These are phyloP conservation scores for Penicillium italicum DNA, from an alignment of 2,329 filamentous ascomycete species.

Conservation along the genomic window DNA sequence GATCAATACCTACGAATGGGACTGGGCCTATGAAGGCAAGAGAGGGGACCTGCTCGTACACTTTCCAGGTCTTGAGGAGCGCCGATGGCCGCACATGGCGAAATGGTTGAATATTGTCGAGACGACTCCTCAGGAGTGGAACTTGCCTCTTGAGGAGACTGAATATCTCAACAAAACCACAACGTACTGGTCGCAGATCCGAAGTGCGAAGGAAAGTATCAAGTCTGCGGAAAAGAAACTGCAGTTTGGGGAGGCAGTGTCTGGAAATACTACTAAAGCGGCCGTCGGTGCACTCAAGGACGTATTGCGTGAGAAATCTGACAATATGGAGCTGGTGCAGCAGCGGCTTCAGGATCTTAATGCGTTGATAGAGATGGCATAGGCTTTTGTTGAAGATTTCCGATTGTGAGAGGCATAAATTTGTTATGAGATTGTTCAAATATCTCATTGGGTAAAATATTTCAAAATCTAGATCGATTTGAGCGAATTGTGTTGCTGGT, in stretches of 20 bases:
- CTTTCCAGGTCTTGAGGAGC: conserved; percentile 27
- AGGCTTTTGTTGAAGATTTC: neutral
- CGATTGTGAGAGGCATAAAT: neutral
- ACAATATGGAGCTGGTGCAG: conserved; percentile 1
- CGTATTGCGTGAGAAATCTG: neutral
- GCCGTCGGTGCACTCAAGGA: neutral
- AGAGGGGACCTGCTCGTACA: conserved; percentile 31
- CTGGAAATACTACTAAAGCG: neutral
- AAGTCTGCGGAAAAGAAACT: neutral
- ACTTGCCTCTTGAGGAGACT: conserved; percentile 23
- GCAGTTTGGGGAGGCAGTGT: neutral
- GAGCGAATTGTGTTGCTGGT: neutral
- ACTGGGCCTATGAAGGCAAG: conserved; percentile 26
- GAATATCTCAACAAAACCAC: conserved; percentile 16
- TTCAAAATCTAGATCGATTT: neutral
- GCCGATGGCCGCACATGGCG: conserved; percentile 26
- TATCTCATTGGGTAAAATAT: neutral
- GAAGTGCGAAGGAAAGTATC: conserved; percentile 1
- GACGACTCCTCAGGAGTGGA: conserved; percentile 19
- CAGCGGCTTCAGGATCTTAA: neutral
- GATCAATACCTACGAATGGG: conserved; percentile 30
- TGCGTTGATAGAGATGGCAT: neutral
- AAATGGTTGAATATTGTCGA: conserved; percentile 27
- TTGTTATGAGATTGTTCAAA: neutral
- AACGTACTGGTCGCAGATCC: conserved; percentile 21